A percentile compares a stretch with the other conserved stretches of the same genome.
Evolutionary conservation across 345 rosid genomes (phyloP).

Genomic region (Euclidium syriacum): DNA sequence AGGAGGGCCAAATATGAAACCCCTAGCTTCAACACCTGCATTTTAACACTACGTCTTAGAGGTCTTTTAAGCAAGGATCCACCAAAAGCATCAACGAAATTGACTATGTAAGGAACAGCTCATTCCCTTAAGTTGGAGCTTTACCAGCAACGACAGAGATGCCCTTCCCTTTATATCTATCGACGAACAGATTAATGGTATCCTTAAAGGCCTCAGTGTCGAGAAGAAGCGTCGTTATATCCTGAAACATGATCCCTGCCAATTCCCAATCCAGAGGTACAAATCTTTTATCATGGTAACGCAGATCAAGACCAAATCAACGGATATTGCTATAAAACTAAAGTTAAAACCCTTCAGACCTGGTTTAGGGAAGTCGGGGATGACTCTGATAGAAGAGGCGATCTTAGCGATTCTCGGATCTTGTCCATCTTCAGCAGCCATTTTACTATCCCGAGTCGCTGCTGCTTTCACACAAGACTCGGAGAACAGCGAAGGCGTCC

Average conservation of each 20-base stretch:
- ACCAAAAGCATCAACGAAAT: background rate
- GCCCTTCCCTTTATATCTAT: slow-evolving; percentile 55
- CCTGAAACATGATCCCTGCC: slow-evolving; percentile 88
- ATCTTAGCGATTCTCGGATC: slow-evolving; percentile 67
- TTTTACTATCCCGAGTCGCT: slow-evolving; percentile 34
- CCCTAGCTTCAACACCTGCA: slow-evolving; percentile 96
- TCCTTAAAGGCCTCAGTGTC: slow-evolving; percentile 67
- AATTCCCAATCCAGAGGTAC: background rate
- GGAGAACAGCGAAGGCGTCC: slow-evolving; percentile 3
- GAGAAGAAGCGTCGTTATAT: slow-evolving; percentile 75
- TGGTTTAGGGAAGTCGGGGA: slow-evolving; percentile 90
- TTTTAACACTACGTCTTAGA: background rate
- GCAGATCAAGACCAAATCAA: background rate
- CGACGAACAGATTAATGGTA: slow-evolving; percentile 81
- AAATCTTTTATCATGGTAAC: background rate
- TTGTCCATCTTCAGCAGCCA: slow-evolving; percentile 43
- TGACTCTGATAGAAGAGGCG: slow-evolving; percentile 68
- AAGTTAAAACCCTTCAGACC: slow-evolving; percentile 40
- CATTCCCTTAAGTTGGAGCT: no score
- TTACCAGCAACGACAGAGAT: slow-evolving; percentile 83
- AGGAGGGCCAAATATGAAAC: slow-evolving; percentile 98
- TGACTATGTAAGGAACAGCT: no score
- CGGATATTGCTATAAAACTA: background rate
- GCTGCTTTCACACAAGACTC: slow-evolving; percentile 19
- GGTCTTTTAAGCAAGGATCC: background rate